A percentile compares a stretch with the other conserved stretches of the same genome.
Conservation (phyloP, 306 rosid genomes). For the Ormosia semicastrata region DNA sequence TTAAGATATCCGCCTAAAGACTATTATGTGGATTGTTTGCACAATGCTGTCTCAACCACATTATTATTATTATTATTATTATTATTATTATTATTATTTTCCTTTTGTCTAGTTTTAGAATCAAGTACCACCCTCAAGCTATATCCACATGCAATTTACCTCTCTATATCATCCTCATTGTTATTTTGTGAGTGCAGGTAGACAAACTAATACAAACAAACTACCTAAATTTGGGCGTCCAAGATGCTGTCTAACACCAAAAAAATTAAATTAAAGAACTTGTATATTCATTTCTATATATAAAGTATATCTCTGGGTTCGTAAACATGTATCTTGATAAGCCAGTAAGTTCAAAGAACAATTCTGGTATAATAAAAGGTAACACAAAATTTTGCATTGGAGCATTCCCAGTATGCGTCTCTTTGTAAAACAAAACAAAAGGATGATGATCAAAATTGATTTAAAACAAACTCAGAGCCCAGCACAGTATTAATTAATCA, state of each 20-base stretch:
- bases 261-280: not conserved
- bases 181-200: not conserved
- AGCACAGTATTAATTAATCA: conserved; percentile 27
- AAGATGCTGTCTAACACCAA: not conserved
- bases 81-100: too few relatives aligned
- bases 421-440: conserved; percentile 10
- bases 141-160: conserved; percentile 10
- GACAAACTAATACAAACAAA: not conserved
- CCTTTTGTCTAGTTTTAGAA: not conserved
- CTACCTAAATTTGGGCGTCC: not conserved
- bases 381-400: conserved; percentile 27
- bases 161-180: not conserved
- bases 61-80: not conserved
- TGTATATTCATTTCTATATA: conserved; percentile 16
- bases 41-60: conserved; percentile 33
- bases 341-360: conserved; percentile 10
- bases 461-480: conserved; percentile 29
- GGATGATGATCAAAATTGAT: conserved; percentile 39
- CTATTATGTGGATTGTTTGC: conserved; percentile 34
- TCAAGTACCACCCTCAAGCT: not conserved
- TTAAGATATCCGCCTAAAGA: not conserved
- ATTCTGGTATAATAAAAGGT: not conserved
- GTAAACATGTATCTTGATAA: conserved; percentile 6
- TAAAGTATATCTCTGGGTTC: not conserved
- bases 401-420: not conserved